Evolutionary conservation across 1,284 basidiomycete genomes (phyloP).

Genomic region (Irpex sp.): DNA sequence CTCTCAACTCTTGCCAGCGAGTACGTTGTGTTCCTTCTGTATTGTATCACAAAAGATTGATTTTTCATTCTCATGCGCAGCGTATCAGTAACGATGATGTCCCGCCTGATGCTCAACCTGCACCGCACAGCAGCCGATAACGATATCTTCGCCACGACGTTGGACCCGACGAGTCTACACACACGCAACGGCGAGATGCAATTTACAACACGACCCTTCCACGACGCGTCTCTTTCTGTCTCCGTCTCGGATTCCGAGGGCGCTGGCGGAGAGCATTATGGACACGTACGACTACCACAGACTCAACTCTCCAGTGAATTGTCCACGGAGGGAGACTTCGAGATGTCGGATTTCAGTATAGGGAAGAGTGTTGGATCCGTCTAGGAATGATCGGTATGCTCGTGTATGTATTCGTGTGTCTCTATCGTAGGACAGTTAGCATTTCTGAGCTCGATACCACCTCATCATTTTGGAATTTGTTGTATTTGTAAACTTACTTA

Average conservation of each 20-base stretch:
- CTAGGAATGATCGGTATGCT: not conserved
- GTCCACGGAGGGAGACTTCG: not conserved
- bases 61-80: not conserved
- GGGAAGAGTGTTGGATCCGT: not conserved
- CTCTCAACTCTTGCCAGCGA: slow-evolving; percentile 11
- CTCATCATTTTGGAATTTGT: no score
- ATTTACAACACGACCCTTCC: not conserved
- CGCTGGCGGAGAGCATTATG: not conserved
- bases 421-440: no score
- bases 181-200: not conserved
- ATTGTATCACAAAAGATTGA: not conserved
- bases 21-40: not conserved
- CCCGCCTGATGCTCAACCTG: slow-evolving; percentile 14
- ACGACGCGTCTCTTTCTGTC: not conserved
- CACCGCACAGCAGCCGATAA: slow-evolving; percentile 2
- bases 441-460: no score
- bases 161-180: not conserved
- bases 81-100: slow-evolving; percentile 16
- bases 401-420: not conserved
- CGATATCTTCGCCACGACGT: not conserved
- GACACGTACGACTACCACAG: not conserved
- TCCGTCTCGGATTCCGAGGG: not conserved
- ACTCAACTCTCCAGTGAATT: not conserved
- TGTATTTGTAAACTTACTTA: no score
- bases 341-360: not conserved